Conservation (phyloP, 495 filamentous ascomycete species). For the Penicillium taxi region DNA sequence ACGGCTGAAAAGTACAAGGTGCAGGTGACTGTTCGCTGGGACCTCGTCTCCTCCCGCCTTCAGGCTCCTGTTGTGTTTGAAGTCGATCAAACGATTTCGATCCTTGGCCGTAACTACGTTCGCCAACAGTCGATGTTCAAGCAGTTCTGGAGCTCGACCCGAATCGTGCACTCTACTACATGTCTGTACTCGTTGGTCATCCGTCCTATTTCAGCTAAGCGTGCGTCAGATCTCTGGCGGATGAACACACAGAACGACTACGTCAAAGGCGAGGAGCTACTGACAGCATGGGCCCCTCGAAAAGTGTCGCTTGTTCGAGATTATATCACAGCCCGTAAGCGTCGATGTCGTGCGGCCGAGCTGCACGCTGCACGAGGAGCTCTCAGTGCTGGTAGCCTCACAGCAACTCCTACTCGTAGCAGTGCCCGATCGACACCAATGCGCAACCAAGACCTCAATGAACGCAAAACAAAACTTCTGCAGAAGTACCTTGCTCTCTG, state of each 20-base stretch:
- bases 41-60: slow-evolving; percentile 69
- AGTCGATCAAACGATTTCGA: slow-evolving; percentile 69
- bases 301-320: slow-evolving; percentile 82
- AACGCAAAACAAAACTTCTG: slow-evolving; percentile 51
- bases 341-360: slow-evolving; percentile 62
- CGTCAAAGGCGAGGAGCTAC: slow-evolving; percentile 85
- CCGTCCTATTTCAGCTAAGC: slow-evolving; percentile 80
- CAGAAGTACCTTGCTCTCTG: slow-evolving; percentile 70
- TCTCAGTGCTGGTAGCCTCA: slow-evolving; percentile 42
- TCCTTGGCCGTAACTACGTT: slow-evolving; percentile 75
- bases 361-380: slow-evolving; percentile 70
- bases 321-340: slow-evolving; percentile 63
- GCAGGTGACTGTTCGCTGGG: slow-evolving; percentile 77
- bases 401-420: slow-evolving; percentile 24
- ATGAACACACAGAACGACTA: slow-evolving; percentile 94
- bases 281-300: slow-evolving; percentile 77
- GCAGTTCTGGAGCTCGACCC: slow-evolving; percentile 73
- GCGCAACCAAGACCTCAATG: slow-evolving; percentile 42
- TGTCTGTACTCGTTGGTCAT: slow-evolving; percentile 79
- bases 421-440: slow-evolving; percentile 35
- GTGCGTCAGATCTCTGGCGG: slow-evolving; percentile 88
- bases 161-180: slow-evolving; percentile 78
- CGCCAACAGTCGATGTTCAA: slow-evolving; percentile 80
- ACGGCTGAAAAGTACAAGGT: slow-evolving; percentile 88
- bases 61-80: slow-evolving; percentile 78